Evolutionary conservation across 805 yeast species (phyloP), one percentile per base, ranked within the genome.

Genomic region (Ogataea wickerhamii): DNA sequence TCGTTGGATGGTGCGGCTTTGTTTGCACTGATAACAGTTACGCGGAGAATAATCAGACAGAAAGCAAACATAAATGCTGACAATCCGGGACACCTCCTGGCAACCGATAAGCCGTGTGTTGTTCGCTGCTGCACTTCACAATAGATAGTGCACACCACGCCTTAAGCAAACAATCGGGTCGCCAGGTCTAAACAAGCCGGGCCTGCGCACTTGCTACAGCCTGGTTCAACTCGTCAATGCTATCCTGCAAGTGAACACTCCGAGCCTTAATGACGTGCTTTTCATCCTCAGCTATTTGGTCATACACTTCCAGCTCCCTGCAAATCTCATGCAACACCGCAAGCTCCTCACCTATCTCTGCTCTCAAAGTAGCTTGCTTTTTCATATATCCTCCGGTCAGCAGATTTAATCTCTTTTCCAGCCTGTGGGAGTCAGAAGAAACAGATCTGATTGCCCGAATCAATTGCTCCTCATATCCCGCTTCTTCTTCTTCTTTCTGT

Each of bases 321-420:
- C 35, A 27, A 23, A 48, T 24, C 8, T 41, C 40, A 32, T 44
- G 37, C 23, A 44, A 30, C 14, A 7, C 26, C 5, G 23, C 35
- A 22, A 23, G 19, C 32, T 43, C 37, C 22, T 36, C 28, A n/a
- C 36, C 37, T 8, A 48, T 43, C 16, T 32, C 36, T n/a, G 36
- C 32, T 27, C 28, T 31, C n/a, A 41, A 5, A 14, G 18, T 18
- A 12, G 32, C 26, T 25, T 37, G 58, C 17, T 66, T 58, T 33
- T 60, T 60, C 17, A 48, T 22, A 40, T 64, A 66, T 0, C 68
- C 70, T n/a, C 55, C 63, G 11, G 61, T 49, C 28, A 55, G 37
- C 4, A 52, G 20, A 3, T 37, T 32, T 22, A 64, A 45, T 28
- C 56, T 60, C 31, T 55, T 49, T 36, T 66, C 70, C 17, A 56